Conservation (phyloP, 768 basidiomycete species). For the Xanthoconium stramineum region DNA sequence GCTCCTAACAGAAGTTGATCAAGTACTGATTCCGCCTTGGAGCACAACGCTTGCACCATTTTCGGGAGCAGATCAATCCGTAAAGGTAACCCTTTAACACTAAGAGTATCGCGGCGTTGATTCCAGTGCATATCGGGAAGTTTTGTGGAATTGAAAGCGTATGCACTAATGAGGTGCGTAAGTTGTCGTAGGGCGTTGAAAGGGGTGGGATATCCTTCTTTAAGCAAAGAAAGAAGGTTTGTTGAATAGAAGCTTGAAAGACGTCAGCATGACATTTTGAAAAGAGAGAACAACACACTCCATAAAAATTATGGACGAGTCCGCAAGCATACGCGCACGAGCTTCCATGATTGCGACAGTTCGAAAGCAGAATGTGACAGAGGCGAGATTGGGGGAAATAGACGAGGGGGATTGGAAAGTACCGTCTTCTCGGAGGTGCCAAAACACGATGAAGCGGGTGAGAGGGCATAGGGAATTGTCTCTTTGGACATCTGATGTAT, state of each 20-base stretch:
- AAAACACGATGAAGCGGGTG: neutral
- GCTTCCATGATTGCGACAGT: too few relatives aligned
- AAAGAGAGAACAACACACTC: neutral
- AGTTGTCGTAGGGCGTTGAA: neutral
- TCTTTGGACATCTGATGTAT: neutral
- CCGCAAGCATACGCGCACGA: neutral
- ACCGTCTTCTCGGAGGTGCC: neutral
- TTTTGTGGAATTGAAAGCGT: neutral
- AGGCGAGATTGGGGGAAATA: neutral
- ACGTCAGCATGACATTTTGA: neutral
- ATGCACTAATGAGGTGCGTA: neutral
- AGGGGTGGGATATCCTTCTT: neutral
- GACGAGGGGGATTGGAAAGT: neutral
- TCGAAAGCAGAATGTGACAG: neutral
- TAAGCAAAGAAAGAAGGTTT: neutral
- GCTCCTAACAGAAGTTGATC: neutral
- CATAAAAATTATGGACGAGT: neutral
- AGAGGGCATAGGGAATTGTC: neutral
- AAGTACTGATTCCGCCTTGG: neutral
- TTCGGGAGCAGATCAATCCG: neutral
- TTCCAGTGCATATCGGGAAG: slow-evolving; percentile 4
- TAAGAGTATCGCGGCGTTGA: neutral
- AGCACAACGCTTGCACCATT: neutral
- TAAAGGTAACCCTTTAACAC: neutral
- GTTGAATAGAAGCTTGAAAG: neutral